Conservation (phyloP, 1,284 basidiomycete genomes). For the Earliella scabrosa region DNA sequence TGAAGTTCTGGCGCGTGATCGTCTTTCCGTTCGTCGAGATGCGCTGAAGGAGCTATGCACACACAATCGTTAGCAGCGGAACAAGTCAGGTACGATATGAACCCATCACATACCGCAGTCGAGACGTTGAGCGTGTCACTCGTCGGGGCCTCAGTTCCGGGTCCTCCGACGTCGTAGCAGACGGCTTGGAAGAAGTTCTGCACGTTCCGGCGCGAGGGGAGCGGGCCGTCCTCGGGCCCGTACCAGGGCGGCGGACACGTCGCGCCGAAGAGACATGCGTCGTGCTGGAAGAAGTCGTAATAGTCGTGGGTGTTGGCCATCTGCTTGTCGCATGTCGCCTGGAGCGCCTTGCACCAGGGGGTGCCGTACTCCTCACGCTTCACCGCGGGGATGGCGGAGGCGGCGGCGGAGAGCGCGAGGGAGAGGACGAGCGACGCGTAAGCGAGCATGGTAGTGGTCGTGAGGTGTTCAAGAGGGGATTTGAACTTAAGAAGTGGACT, state of each 20-base stretch:
- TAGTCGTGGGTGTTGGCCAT: not conserved
- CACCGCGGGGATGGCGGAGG: not conserved
- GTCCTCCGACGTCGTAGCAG: not conserved
- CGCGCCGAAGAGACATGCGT: not conserved
- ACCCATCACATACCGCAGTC: not conserved
- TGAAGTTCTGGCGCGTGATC: constrained; percentile 1
- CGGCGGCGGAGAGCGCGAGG: not conserved
- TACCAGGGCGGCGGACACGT: not conserved
- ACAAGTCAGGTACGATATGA: too few species aligned
- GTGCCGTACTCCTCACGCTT: not conserved
- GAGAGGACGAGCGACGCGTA: not conserved
- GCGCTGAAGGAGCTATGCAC: not conserved
- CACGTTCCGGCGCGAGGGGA: not conserved
- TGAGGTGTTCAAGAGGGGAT: too few species aligned
- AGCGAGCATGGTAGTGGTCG: not conserved
- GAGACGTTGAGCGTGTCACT: not conserved
- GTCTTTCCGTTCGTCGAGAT: constrained; percentile 1
- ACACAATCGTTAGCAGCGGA: too few species aligned
- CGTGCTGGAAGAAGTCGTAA: not conserved
- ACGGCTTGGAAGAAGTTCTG: not conserved
- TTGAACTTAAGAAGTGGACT: too few species aligned
- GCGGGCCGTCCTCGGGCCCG: not conserved
- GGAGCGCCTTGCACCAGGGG: not conserved
- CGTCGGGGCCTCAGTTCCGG: not conserved
- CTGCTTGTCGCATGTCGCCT: not conserved